Evolutionary conservation across 345 rosid species (phyloP).

Genomic region (Atalantia buxifolia): DNA sequence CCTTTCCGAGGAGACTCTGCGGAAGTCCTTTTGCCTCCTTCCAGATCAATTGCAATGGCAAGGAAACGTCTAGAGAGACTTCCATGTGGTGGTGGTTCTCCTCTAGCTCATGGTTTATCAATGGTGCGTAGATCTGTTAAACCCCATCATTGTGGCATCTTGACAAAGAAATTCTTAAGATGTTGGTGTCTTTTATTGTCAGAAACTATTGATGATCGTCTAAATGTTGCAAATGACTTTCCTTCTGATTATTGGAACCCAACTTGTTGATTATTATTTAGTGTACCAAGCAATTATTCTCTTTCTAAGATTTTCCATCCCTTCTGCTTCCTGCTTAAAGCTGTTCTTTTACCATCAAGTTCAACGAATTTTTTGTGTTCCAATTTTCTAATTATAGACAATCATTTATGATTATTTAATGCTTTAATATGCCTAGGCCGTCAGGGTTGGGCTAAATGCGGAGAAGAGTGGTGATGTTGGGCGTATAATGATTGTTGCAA

Average conservation of each 20-base stretch:
- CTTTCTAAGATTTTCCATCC: neutral
- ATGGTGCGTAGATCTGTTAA: constrained; percentile 47
- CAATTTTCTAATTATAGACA: neutral
- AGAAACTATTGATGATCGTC: neutral
- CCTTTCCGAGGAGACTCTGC: constrained; percentile 98
- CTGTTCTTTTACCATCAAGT: neutral
- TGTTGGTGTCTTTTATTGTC: neutral
- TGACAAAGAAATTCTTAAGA: neutral
- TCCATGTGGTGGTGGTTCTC: constrained; percentile 99
- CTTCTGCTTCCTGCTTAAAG: neutral
- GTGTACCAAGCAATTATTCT: neutral
- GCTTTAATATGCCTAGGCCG: constrained; percentile 48
- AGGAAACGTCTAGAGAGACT: constrained; percentile 95
- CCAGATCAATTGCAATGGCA: constrained; percentile 98
- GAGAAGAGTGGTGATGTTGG: constrained; percentile 99
- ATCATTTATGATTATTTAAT: constrained; percentile 4
- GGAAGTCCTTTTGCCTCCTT: constrained; percentile 93
- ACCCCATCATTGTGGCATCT: neutral
- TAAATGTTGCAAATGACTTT: neutral
- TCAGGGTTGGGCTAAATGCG: constrained; percentile 92
- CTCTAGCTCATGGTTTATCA: constrained; percentile 95
- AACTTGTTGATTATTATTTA: neutral
- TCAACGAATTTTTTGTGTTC: neutral
- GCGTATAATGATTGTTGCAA: constrained; percentile 89
- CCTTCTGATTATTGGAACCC: neutral